Evolutionary conservation across 2,329 filamentous ascomycete genomes (phyloP), one percentile per base, ranked within the genome.

Genomic region (Hirsutella rhossiliensis): DNA sequence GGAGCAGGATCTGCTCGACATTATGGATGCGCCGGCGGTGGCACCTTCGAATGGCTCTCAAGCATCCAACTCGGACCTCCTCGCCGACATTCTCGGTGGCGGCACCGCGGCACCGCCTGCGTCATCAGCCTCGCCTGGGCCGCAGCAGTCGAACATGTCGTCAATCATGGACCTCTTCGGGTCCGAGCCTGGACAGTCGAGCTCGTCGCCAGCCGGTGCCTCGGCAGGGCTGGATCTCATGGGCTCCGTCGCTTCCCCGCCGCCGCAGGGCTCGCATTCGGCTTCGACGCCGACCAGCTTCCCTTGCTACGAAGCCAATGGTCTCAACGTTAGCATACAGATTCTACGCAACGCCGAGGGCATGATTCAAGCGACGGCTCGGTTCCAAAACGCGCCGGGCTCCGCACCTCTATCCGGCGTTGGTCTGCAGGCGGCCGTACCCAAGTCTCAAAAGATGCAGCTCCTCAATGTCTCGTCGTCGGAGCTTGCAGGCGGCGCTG

Each of bases 401-500:
- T 78, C 82, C 28, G 73, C 72, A 13, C 66, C 69, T 13, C 71
- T 97, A 41, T 80, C 80, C 15, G 78, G 76, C 39, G 85, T 97
- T 28, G 87, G 86, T 23, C 63, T 98, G 51, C 92, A 98, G 62
- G 92, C 90, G 38, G 92, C 92, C 1, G 92, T 98, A 43, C 92
- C 92, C 9, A 98, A 97, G 67, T 87, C 85, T 38, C 92, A 98
- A 66, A 95, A 92, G 62, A 67, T 98, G 56, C 88, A 96, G 60
- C 68, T 98, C 51, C 83, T 94, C 61, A 87, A 83, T 46, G 95
- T 98, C 52, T 94, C 87, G 52, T 86, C 78, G 51, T 68, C 81
- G 5, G 86, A 94, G 29, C 61, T 98, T 38, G 78, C 71, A 12
- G 78, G 81, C 7, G 87, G 87, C 13, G 78, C 82, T 37, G 88